phyloP scores from a whole-genome alignment of 352 stramenopile species.

The Globisporangium nunn region DNA sequence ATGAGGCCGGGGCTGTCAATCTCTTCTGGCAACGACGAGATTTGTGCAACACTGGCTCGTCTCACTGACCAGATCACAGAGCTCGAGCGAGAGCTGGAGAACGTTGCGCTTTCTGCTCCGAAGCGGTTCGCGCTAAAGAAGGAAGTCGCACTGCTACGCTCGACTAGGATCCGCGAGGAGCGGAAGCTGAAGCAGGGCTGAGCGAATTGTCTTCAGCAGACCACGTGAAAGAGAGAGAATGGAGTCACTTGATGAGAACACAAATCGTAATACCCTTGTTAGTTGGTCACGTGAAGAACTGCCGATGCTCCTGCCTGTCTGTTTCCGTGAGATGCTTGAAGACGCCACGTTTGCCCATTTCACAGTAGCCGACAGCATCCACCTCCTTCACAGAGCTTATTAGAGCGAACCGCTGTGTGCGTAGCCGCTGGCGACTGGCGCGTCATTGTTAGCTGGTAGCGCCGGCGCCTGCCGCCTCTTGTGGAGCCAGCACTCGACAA shows the following conservation, averaged over 20 bases:
- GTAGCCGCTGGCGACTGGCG: slow-evolving; percentile 1
- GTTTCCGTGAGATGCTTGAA: neutral
- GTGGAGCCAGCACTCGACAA: slow-evolving; percentile 67
- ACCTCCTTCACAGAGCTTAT: neutral
- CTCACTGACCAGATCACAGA: slow-evolving; percentile 37
- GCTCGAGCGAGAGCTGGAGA: slow-evolving; percentile 61
- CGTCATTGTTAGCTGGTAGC: slow-evolving; percentile 2
- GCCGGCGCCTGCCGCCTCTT: slow-evolving; percentile 41
- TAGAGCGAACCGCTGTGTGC: neutral
- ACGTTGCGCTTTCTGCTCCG: slow-evolving; percentile 43
- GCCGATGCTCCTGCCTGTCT: neutral
- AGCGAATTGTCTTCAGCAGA: neutral
- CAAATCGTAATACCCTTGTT: slow-evolving; percentile 3
- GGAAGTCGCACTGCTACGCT: slow-evolving; percentile 61
- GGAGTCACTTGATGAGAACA: neutral
- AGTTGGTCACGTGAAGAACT: neutral
- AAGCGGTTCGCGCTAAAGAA: slow-evolving; percentile 84
- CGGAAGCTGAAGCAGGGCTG: slow-evolving; percentile 14
- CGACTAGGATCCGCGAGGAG: slow-evolving; percentile 50
- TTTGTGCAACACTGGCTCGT: slow-evolving; percentile 12
- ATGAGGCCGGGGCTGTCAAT: neutral
- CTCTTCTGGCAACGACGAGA: neutral
- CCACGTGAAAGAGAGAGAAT: neutral
- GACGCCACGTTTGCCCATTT: too few species aligned
- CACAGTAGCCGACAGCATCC: neutral